Percentiles rank a stretch among this genome's conserved stretches.
Evolutionary conservation across 225 moss, liverwort and hornwort species (phyloP).

Genomic region (Ulota crispa): DNA sequence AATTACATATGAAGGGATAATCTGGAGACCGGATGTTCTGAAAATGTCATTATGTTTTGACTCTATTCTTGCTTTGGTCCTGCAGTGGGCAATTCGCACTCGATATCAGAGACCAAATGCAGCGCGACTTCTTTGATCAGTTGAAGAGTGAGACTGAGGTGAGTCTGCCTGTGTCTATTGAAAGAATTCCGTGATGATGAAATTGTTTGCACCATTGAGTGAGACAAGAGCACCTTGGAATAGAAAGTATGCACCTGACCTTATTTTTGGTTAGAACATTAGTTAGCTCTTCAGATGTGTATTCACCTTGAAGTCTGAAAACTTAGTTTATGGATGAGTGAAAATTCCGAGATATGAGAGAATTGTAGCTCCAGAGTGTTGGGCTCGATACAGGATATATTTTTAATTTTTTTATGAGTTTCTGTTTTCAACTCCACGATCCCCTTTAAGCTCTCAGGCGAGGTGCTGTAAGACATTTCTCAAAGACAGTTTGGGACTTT

Average conservation of each 20-base stretch:
- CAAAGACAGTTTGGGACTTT: neutral
- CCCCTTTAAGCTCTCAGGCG: neutral
- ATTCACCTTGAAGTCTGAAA: neutral
- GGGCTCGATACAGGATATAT: neutral
- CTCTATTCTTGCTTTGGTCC: neutral
- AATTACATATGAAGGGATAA: neutral
- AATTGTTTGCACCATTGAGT: neutral
- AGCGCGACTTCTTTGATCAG: slow-evolving; percentile 80
- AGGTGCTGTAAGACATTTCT: neutral
- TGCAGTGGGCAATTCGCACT: slow-evolving; percentile 82
- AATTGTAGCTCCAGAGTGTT: neutral
- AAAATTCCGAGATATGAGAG: neutral
- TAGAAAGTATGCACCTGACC: neutral
- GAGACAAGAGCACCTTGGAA: neutral
- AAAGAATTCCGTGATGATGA: neutral
- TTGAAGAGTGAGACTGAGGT: slow-evolving; percentile 81
- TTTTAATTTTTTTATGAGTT: neutral
- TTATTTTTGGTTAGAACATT: neutral
- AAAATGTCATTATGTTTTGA: neutral
- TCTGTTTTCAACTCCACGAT: neutral
- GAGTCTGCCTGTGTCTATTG: neutral
- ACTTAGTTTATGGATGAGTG: neutral
- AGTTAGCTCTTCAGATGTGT: neutral
- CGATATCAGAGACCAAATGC: slow-evolving; percentile 82
- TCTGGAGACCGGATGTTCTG: neutral